These are phyloP conservation scores for Entomortierella parvispora DNA, from an alignment of 192 early-diverging fungal species.

Conservation along the genomic window DNA sequence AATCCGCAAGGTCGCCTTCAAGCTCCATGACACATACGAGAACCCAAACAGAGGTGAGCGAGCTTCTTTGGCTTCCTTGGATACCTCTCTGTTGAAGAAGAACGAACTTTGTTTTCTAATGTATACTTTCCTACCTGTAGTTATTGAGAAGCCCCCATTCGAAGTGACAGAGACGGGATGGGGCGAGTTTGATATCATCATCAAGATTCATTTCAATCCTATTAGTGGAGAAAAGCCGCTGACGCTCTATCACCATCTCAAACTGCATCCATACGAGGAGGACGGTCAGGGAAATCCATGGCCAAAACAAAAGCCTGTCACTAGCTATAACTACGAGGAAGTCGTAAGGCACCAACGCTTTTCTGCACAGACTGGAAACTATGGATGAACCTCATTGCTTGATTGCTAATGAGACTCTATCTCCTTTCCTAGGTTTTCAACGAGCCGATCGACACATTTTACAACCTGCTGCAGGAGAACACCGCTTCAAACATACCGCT, in stretches of 20 bases:
- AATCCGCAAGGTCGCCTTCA: slow-evolving; percentile 92
- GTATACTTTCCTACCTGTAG: slow-evolving; percentile 43
- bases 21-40: slow-evolving; percentile 95
- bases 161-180: slow-evolving; percentile 97
- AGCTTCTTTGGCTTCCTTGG: neutral
- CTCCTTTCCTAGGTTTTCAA: slow-evolving; percentile 72
- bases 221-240: slow-evolving; percentile 82
- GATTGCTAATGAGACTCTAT: neutral
- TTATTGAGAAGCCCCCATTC: slow-evolving; percentile 85
- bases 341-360: slow-evolving; percentile 56
- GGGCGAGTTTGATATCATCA: slow-evolving; percentile 98
- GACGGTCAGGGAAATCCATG: slow-evolving; percentile 64
- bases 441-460: slow-evolving; percentile 83
- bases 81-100: neutral
- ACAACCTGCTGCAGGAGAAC: slow-evolving; percentile 66
- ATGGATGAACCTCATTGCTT: neutral
- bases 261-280: slow-evolving; percentile 89
- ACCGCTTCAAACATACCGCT: slow-evolving; percentile 57
- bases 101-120: neutral
- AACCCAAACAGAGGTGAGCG: slow-evolving; percentile 73
- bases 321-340: slow-evolving; percentile 85
- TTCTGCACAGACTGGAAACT: neutral
- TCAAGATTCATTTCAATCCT: slow-evolving; percentile 89
- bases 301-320: slow-evolving; percentile 72
- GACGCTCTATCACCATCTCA: slow-evolving; percentile 88